phyloP scores from a whole-genome alignment of 169 alveolate species.

The Theileria parva region DNA sequence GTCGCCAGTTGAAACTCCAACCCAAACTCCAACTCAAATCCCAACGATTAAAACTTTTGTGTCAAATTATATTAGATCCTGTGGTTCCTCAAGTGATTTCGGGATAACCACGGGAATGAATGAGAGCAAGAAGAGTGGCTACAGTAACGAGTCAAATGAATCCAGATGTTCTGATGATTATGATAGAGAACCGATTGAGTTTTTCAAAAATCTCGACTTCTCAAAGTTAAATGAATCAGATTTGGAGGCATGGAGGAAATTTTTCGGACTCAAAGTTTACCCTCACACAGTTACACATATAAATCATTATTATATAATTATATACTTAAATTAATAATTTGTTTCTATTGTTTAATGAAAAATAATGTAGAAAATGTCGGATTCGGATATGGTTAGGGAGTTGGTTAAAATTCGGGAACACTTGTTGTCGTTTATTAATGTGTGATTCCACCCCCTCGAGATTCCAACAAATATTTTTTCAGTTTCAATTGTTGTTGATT shows the following conservation, averaged over 20 bases:
- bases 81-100: conserved; percentile 4
- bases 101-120: neutral
- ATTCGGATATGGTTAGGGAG: neutral
- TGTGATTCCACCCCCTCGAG: conserved; percentile 19
- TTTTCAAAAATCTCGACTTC: conserved; percentile 52
- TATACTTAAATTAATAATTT: neutral
- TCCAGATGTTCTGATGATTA: neutral
- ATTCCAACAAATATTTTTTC: neutral
- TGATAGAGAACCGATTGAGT: conserved; percentile 31
- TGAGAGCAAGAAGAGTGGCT: neutral
- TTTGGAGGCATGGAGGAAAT: conserved; percentile 28
- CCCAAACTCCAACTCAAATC: neutral
- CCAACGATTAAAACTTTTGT: neutral
- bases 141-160: neutral
- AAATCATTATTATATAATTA: too few relatives aligned
- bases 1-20: conserved; percentile 6
- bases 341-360: neutral
- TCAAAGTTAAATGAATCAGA: conserved; percentile 14
- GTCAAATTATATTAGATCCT: neutral
- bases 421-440: conserved; percentile 17
- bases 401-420: conserved; percentile 15
- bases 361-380: conserved; percentile 16
- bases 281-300: neutral
- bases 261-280: conserved; percentile 65
- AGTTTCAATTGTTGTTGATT: neutral